A percentile compares a stretch with the other conserved stretches of the same genome.
Conservation (phyloP, 1,284 basidiomycete genomes). For the Papiliotrema terrestris region DNA sequence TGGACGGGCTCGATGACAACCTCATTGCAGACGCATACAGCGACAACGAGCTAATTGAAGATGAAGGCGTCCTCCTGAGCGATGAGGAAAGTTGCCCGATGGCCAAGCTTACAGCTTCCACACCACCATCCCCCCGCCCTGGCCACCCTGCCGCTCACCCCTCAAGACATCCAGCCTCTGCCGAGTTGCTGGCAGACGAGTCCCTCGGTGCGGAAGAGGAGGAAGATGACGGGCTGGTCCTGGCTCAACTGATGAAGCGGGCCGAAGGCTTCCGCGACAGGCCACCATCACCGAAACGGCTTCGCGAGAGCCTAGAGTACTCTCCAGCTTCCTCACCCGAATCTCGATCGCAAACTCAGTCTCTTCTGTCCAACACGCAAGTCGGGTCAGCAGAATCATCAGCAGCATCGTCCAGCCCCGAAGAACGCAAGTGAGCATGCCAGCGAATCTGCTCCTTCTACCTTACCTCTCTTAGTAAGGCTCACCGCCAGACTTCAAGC, state of each 20-base stretch:
- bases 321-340: background rate
- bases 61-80: background rate
- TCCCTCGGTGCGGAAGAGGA: background rate
- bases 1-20: background rate
- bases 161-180: background rate
- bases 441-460: background rate
- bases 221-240: background rate
- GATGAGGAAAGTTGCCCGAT: background rate
- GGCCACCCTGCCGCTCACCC: too few species aligned
- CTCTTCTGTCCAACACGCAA: background rate
- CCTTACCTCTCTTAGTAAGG: background rate
- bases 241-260: background rate
- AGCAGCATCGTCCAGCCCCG: background rate
- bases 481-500: conserved; percentile 3
- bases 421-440: background rate
- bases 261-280: background rate
- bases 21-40: background rate
- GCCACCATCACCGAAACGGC: too few species aligned
- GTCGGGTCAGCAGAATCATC: background rate
- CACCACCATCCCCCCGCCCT: background rate
- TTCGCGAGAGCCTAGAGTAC: background rate
- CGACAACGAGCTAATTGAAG: background rate
- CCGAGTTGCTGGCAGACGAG: background rate
- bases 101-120: background rate
- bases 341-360: too few species aligned